Base-by-base conservation (phyloP, 2,329 filamentous ascomycete species). In the Fusarium xyrophilum region DNA sequence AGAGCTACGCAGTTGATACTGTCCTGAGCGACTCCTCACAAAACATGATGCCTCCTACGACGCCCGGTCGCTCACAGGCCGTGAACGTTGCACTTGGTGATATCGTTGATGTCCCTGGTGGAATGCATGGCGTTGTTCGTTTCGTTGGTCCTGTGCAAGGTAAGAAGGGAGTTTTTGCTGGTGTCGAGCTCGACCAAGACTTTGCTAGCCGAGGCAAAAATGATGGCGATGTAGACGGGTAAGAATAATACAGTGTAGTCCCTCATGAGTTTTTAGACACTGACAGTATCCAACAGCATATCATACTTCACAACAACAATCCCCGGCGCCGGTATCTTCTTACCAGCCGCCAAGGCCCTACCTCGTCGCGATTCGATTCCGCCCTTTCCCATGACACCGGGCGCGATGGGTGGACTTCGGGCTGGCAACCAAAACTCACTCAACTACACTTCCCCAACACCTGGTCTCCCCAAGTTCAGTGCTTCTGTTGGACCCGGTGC, bases 221-320 rank as follows among this genome's bases (percentile, higher is more conserved):
- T 76, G 96, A 88, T 74, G 96, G 96, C 68, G 94, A 97, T 78
- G 96, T 98, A 56, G 95, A 98, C 72, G 96, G 95, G 92, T 95
- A 85, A 80, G 88, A 44, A 46, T 13, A 23, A 36, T 19, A 23
- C n/a, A 23, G 43, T 15, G 8, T 32, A 23, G 43, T n/a, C 4
- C 32, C 28, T 54, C n/a, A 42, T 32, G n/a, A n/a, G 19, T 30
- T 39, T 28, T 50, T 23, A 47, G 43, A 27, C 23, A 42, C 64
- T 56, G 54, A 63, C 46, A 44, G 32, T 14, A 28, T 30, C 17
- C 33, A 27, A 38, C 75, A 90, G 88, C 59, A 76, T 89, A 50
- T 88, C 83, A 35, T 99, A 99, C 80, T 99, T 99, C 78, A 85
- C 84, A 36, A 97, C 96, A 14, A 85, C 86, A 6, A 81, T 90